These are phyloP conservation scores for Senna siamea DNA, from an alignment of 306 rosid species.

Conservation along the genomic window DNA sequence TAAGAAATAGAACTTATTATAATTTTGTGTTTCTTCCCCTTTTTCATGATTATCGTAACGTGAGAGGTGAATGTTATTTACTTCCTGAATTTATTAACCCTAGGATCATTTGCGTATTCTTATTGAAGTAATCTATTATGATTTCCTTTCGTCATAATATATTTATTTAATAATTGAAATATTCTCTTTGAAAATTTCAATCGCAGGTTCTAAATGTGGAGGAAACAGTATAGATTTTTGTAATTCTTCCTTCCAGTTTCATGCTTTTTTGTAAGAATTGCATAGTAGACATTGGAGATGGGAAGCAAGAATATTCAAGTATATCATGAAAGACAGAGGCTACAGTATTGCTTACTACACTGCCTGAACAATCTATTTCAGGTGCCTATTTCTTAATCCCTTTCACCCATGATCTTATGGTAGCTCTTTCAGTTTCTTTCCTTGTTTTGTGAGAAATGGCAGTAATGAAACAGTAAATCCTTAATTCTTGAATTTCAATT, in stretches of 20 bases:
- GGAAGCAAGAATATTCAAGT: constrained; percentile 47
- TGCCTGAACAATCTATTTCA: constrained; percentile 90
- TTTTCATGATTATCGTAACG: background rate
- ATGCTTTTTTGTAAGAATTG: background rate
- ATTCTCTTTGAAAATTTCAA: background rate
- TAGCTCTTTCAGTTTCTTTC: constrained; percentile 7
- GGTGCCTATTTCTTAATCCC: constrained; percentile 46
- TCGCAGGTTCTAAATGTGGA: background rate
- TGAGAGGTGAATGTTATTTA: background rate
- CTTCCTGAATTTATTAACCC: background rate
- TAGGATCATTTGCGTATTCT: background rate
- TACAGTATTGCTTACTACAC: constrained; percentile 88
- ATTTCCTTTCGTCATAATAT: background rate
- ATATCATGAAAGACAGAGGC: constrained; percentile 83
- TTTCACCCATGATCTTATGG: background rate
- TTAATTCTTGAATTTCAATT: constrained; percentile 31
- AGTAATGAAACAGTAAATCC: background rate
- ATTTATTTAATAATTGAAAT: background rate
- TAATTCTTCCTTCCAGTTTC: background rate
- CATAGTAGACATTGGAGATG: constrained; percentile 45
- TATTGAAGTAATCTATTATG: background rate
- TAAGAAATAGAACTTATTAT: too few relatives aligned
- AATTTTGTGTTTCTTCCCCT: background rate
- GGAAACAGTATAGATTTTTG: background rate
- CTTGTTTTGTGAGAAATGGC: constrained; percentile 11